Percentiles rank a stretch among this genome's conserved stretches.
Evolutionary conservation across 192 early-diverging fungal species (phyloP).

Genomic region (Backusella tuberculispora): DNA sequence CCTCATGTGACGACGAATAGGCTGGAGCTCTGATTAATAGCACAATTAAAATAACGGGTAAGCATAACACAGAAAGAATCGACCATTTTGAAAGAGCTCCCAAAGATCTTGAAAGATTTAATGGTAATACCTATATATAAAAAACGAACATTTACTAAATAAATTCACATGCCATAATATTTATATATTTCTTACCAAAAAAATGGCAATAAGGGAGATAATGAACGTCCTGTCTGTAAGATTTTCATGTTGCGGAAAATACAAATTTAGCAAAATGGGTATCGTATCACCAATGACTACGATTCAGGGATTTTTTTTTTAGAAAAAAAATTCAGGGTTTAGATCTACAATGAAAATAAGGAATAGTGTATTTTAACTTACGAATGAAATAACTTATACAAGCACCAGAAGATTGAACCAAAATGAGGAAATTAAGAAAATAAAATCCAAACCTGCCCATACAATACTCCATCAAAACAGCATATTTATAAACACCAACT

Average conservation of each 20-base stretch:
- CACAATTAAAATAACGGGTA: slow-evolving; percentile 63
- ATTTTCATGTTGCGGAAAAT: slow-evolving; percentile 36
- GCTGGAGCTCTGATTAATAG: slow-evolving; percentile 63
- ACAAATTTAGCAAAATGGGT: slow-evolving; percentile 45
- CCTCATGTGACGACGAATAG: slow-evolving; percentile 53
- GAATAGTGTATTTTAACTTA: slow-evolving; percentile 19
- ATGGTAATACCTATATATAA: slow-evolving; percentile 54
- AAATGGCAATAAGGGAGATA: slow-evolving; percentile 41
- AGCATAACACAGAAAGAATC: slow-evolving; percentile 59
- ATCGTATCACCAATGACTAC: slow-evolving; percentile 58
- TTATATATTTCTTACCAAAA: slow-evolving; percentile 36
- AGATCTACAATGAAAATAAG: background rate
- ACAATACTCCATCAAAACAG: slow-evolving; percentile 52
- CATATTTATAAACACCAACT: slow-evolving; percentile 58
- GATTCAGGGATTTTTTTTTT: background rate
- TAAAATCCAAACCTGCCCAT: slow-evolving; percentile 59
- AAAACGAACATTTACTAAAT: background rate
- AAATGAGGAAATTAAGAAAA: slow-evolving; percentile 57
- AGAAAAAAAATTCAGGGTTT: background rate
- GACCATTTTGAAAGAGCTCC: slow-evolving; percentile 62
- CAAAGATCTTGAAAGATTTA: slow-evolving; percentile 65
- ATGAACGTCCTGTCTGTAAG: slow-evolving; percentile 37
- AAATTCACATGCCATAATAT: background rate
- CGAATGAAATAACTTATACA: slow-evolving; percentile 67
- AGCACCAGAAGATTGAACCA: slow-evolving; percentile 63